Conservation (phyloP, 2,329 filamentous ascomycete species). For the Penicillium occitanis region DNA sequence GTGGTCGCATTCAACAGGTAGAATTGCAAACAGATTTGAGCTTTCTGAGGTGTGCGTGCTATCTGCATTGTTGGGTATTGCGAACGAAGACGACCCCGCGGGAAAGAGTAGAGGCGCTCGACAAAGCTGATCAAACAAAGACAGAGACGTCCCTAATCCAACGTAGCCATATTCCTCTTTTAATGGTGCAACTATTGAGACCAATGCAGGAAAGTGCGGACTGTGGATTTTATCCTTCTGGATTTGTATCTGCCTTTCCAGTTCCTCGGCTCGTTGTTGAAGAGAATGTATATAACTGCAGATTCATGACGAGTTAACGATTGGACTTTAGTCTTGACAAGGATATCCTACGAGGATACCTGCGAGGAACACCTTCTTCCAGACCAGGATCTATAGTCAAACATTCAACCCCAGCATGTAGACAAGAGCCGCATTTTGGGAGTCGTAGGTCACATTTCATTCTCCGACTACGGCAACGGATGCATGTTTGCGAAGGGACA, state of each 20-base stretch:
- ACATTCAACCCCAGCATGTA: not conserved
- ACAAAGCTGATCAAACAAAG: not conserved
- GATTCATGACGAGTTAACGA: not conserved
- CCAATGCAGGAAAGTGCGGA: not conserved
- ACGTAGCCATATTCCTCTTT: not conserved
- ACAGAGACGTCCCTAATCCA: not conserved
- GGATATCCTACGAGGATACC: not conserved
- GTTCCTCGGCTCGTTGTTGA: not conserved
- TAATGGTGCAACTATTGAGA: not conserved
- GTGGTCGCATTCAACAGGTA: not conserved
- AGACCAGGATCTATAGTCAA: not conserved
- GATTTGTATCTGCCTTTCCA: not conserved
- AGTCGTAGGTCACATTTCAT: slow-evolving; percentile 4
- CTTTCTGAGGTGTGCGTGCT: not conserved
- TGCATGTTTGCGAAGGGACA: not conserved
- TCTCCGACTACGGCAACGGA: slow-evolving; percentile 1
- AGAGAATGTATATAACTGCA: not conserved
- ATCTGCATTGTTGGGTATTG: not conserved
- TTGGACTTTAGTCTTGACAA: not conserved
- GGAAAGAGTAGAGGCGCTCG: not conserved
- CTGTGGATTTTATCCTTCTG: not conserved
- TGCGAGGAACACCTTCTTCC: not conserved
- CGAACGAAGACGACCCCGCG: not conserved
- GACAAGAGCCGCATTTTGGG: not conserved
- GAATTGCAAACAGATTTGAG: not conserved